Percentiles rank a stretch among this genome's conserved stretches.
phyloP scores from a whole-genome alignment of 345 rosid species.

The Heritiera littoralis region DNA sequence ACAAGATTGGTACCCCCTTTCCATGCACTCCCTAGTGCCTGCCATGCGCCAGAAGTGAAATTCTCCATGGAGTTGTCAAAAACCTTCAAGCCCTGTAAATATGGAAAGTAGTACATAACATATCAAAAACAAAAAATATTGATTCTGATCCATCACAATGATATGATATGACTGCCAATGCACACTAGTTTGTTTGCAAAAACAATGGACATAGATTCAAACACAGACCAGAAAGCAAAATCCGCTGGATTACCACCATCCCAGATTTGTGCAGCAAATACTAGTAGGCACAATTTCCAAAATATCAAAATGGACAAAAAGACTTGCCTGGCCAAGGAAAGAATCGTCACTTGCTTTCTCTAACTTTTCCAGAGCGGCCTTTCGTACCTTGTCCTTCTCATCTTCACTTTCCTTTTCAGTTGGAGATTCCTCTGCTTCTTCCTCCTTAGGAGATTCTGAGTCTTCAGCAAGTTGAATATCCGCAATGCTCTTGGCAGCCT shows the following conservation, averaged over 20 bases:
- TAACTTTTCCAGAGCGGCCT: slow-evolving; percentile 69
- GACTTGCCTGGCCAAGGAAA: slow-evolving; percentile 83
- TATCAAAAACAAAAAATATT: neutral
- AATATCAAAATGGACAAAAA: slow-evolving; percentile 20
- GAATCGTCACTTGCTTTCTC: slow-evolving; percentile 87
- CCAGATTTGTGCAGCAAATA: neutral
- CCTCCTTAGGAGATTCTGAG: slow-evolving; percentile 56
- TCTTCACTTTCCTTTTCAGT: slow-evolving; percentile 61
- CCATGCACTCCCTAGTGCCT: slow-evolving; percentile 81
- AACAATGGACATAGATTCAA: neutral
- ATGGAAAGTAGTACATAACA: neutral
- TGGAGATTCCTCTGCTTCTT: slow-evolving; percentile 44
- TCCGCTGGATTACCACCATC: neutral
- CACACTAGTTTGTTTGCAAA: neutral
- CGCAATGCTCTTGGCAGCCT: slow-evolving; percentile 78
- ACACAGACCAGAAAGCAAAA: neutral
- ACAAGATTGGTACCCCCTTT: slow-evolving; percentile 75
- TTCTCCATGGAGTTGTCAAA: slow-evolving; percentile 92
- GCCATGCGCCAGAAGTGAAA: slow-evolving; percentile 96
- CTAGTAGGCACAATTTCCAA: slow-evolving; percentile 10
- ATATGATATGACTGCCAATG: neutral
- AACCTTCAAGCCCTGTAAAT: slow-evolving; percentile 73
- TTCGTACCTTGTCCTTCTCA: slow-evolving; percentile 59
- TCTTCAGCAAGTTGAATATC: slow-evolving; percentile 62
- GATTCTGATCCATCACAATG: neutral